These are phyloP conservation scores for Ophiocordyceps camponoti-leonardi DNA, from an alignment of 2,329 filamentous ascomycete species.

Conservation along the genomic window DNA sequence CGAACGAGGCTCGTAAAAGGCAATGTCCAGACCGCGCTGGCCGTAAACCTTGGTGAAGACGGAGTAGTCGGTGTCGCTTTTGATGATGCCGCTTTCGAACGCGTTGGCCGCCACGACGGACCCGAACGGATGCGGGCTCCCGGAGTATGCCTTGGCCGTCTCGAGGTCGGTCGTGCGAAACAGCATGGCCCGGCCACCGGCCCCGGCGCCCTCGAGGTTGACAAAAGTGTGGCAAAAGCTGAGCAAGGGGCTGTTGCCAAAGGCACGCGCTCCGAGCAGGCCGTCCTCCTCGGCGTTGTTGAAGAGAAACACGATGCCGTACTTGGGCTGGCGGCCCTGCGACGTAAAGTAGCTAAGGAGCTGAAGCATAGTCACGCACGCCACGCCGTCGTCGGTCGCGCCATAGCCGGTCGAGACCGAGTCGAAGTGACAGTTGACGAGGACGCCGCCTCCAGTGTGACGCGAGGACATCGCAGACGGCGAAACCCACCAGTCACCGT, in stretches of 20 bases:
- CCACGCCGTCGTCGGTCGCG: constrained; percentile 86
- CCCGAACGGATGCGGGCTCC: constrained; percentile 61
- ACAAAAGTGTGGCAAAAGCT: constrained; percentile 74
- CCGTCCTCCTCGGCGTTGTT: constrained; percentile 97
- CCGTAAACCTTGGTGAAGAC: constrained; percentile 65
- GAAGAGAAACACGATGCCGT: constrained; percentile 68
- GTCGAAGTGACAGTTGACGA: constrained; percentile 93
- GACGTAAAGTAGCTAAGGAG: constrained; percentile 74
- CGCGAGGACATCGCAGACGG: constrained; percentile 25
- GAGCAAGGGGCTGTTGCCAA: constrained; percentile 66
- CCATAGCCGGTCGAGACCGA: constrained; percentile 81
- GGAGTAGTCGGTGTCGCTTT: constrained; percentile 78
- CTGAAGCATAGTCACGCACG: constrained; percentile 73
- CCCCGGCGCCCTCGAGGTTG: constrained; percentile 88
- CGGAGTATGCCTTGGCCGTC: constrained; percentile 62
- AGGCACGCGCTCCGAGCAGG: constrained; percentile 71
- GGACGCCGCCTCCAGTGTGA: constrained; percentile 51
- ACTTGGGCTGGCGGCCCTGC: constrained; percentile 51
- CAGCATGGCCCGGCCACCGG: constrained; percentile 70
- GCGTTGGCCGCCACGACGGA: constrained; percentile 69
- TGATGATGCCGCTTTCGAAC: constrained; percentile 62
- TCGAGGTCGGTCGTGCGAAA: constrained; percentile 82
- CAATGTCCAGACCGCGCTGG: constrained; percentile 76
- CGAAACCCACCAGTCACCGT: constrained; percentile 55
- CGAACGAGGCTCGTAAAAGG: constrained; percentile 74